A percentile compares a stretch with the other conserved stretches of the same genome.
Conservation (phyloP, 257 asterid genomes). For the Orobanche coerulescens region DNA sequence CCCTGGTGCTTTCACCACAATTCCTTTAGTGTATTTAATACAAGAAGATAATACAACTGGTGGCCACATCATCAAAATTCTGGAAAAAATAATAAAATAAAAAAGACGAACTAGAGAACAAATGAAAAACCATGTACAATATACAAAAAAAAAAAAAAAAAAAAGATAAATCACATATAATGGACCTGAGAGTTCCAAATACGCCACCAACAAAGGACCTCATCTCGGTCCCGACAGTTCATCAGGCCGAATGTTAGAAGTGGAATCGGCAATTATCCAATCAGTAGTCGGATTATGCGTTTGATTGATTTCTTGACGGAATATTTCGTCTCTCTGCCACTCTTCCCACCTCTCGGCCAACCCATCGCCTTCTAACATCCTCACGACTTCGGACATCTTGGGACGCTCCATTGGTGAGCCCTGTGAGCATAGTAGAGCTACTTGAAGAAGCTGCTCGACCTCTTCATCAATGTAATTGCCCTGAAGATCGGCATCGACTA, state of each 20-base stretch:
- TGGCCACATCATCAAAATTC: constrained; percentile 14
- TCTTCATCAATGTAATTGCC: constrained; percentile 64
- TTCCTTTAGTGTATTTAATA: background rate
- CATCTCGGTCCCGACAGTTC: constrained; percentile 91
- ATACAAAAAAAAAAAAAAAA: constrained; percentile 19
- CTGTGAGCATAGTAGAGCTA: constrained; percentile 85
- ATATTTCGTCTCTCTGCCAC: constrained; percentile 87
- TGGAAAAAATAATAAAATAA: background rate
- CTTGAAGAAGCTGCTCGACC: constrained; percentile 82
- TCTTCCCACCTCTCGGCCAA: constrained; percentile 96
- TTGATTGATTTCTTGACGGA: constrained; percentile 53
- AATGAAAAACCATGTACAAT: constrained; percentile 11
- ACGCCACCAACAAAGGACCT: background rate
- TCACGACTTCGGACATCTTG: constrained; percentile 85
- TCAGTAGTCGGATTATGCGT: constrained; percentile 37
- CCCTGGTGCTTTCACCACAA: background rate
- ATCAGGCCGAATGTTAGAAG: constrained; percentile 58
- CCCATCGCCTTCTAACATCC: constrained; percentile 96
- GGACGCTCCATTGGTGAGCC: constrained; percentile 74
- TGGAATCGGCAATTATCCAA: constrained; percentile 67
- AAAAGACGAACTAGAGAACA: constrained; percentile 1
- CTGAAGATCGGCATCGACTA: constrained; percentile 68
- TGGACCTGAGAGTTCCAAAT: background rate
- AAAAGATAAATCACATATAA: background rate
- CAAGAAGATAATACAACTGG: constrained; percentile 11